Evolutionary conservation across 2,329 filamentous ascomycete genomes (phyloP), one percentile per base, ranked within the genome.

Genomic region (Pseudogymnoascus sp.): DNA sequence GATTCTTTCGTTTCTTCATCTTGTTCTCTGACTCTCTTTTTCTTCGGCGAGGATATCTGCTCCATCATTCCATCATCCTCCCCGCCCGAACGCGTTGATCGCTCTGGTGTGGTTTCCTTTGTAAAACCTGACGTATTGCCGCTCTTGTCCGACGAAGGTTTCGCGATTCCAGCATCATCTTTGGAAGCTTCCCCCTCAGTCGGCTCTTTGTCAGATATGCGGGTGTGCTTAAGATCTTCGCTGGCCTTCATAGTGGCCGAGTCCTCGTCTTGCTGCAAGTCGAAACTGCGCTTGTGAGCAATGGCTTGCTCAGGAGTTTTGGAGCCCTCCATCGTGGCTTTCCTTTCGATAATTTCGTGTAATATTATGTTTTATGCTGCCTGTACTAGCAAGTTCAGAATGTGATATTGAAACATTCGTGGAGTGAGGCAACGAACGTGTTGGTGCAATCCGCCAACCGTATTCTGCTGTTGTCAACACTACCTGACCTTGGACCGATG

Each of bases 221-320:
- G 80, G 8, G 85, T 86, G 66, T 88, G 84, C 75, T 83, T 85
- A 42, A 88, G 79, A 75, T 88, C 85, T 69, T 86, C 82, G 65
- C 85, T 82, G 37, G 85, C 79, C 61, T 84, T 84, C 64, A 83
- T 83, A 42, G 85, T 88, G 70, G 85, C 84, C 37, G 83, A 82
- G 72, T 88, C 85, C 68, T 88, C 85, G 25, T 67, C 69, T 25
- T 67, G 61, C 42, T 43, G 56, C 5, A 65, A 62, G 36, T 68
- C 64, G 38, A 60, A 59, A 56, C 60, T 64, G 23, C 43, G 63
- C 60, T 49, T 49, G 21, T 28, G 60, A 37, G 60, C 42, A 16
- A 40, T 37, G 31, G 38, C 61, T 28, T 62, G 38, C 21, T 36
- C 63, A 42, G 62, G 37, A 36, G 38, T 61, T 37, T 61, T 42